phyloP scores from a whole-genome alignment of 371 early-diverging fungal species.

The Phascolomyces articulosus region DNA sequence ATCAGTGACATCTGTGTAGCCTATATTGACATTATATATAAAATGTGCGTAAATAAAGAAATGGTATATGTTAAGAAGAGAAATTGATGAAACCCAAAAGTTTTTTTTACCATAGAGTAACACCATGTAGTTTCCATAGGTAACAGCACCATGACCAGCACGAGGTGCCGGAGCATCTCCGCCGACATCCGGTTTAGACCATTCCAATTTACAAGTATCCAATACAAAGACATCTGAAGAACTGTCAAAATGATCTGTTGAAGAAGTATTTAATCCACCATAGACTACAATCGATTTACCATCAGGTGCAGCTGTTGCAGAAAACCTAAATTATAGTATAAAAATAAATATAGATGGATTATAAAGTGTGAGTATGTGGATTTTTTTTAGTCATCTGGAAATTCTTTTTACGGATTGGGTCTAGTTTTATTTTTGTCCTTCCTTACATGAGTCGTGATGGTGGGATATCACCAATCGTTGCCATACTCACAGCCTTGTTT shows the following conservation, averaged over 20 bases:
- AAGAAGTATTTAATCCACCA: slow-evolving; percentile 26
- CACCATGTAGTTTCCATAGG: slow-evolving; percentile 42
- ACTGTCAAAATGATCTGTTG: slow-evolving; percentile 7
- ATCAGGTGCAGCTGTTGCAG: slow-evolving; percentile 38
- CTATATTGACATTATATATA: neutral
- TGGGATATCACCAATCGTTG: slow-evolving; percentile 25
- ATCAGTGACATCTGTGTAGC: neutral
- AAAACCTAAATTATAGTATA: slow-evolving; percentile 16
- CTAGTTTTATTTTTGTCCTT: no score
- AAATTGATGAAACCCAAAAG: neutral
- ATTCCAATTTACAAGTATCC: slow-evolving; percentile 42
- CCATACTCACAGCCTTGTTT: slow-evolving; percentile 23
- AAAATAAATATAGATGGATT: neutral
- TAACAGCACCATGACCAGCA: slow-evolving; percentile 33
- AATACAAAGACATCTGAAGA: slow-evolving; percentile 34
- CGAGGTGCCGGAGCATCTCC: slow-evolving; percentile 35
- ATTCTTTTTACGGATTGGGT: no score
- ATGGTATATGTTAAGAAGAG: neutral
- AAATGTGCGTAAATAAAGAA: neutral
- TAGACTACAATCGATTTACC: slow-evolving; percentile 43
- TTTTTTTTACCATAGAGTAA: slow-evolving; percentile 28
- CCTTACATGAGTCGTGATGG: slow-evolving; percentile 9
- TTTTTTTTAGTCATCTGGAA: no score
- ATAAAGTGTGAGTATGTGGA: no score
- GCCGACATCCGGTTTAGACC: slow-evolving; percentile 29